Base-by-base conservation (phyloP, 768 basidiomycete species). In the Tylopilus balloui region DNA sequence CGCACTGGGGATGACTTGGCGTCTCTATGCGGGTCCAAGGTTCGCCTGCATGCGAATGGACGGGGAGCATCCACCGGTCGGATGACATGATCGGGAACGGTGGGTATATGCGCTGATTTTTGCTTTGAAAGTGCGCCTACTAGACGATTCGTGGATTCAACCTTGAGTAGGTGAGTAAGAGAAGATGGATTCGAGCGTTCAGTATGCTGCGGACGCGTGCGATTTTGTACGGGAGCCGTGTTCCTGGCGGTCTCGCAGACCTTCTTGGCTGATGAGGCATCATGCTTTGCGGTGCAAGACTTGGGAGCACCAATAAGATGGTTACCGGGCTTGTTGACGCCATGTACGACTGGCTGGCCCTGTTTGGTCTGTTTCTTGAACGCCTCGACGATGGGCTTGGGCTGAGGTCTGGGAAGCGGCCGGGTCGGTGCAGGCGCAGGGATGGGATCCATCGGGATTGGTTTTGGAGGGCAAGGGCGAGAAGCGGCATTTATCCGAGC, bases 401-500 rank as follows among this genome's bases (percentile, higher is more conserved):
- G 34, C 11, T 59, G 59, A 3, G 51, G 41, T 38, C 52, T 62
- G 20, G 53, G 57, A 2, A 52, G 37, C 27, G 28, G 7, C 11
- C n/a, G 37, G 31, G 44, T 10, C 8, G 48, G 36, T 25, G 28
- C 41, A 2, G 21, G 29, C 11, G 23, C n/a, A n/a, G n/a, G n/a
- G n/a, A n/a, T n/a, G n/a, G n/a, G n/a, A n/a, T n/a, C 19, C 25
- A 34, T 34, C 24, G 7, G 21, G 14, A 15, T 32, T 20, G 39
- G 46, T 24, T 36, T 54, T 15, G 54, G 47, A 5, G 27, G 7
- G 31, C 49, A n/a, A 9, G 52, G 14, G 12, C 86, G 78, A 28
- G 73, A 71, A 0, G 78, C 78, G 36, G 88, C 88, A 54, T 91
- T 91, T 25, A 86, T 80, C 57, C 81, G 85, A 4, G 88, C 88